Evolutionary conservation across 139 green algal species (phyloP).

Genomic region (Chlamydomonas sp.): DNA sequence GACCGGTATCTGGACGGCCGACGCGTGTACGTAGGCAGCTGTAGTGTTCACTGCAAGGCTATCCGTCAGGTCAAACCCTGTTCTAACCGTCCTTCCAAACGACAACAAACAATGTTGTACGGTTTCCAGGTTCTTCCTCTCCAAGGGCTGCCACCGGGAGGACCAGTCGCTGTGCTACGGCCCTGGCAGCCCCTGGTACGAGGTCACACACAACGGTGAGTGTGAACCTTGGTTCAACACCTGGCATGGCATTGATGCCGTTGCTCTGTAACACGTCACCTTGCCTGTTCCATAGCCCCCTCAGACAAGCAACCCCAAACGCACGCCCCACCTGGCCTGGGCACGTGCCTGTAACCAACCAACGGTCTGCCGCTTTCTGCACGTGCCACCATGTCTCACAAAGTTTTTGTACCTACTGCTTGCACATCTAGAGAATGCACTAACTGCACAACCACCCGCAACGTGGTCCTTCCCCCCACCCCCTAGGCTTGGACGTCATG

Average conservation of each 20-base stretch:
- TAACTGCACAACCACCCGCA: constrained; percentile 1
- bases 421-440: neutral
- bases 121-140: constrained; percentile 6
- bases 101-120: too few species aligned
- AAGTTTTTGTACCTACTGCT: neutral
- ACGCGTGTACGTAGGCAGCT: too few species aligned
- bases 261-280: too few species aligned
- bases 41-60: too few species aligned
- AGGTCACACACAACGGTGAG: neutral
- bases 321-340: too few species aligned
- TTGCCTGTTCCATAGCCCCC: too few species aligned
- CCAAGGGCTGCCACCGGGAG: constrained; percentile 13
- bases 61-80: too few species aligned
- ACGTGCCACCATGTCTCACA: neutral
- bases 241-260: neutral
- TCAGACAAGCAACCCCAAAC: too few species aligned
- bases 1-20: too few species aligned
- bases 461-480: too few species aligned
- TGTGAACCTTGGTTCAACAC: neutral
- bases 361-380: neutral
- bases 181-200: neutral
- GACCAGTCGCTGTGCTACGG: constrained; percentile 5
- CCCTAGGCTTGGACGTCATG: constrained; percentile 32
- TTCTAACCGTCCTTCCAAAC: too few species aligned
- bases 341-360: too few species aligned